Base-by-base conservation (phyloP, 2,329 filamentous ascomycete species). In the Hypoxylon sp. region DNA sequence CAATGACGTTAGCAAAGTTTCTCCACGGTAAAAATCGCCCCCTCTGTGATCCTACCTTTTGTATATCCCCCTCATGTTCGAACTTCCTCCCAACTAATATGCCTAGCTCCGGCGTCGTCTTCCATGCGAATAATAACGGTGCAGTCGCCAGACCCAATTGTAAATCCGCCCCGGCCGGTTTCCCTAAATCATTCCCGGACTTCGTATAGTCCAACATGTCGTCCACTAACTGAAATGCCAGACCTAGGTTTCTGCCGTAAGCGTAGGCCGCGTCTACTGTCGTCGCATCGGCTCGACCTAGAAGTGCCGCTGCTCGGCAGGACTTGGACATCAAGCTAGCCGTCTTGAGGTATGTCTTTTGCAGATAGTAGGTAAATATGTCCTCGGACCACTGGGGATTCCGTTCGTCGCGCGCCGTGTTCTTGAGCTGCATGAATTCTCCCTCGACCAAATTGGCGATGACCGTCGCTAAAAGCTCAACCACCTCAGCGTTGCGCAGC, bases 381-480 rank as follows among this genome's bases (percentile, higher is more conserved):
- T 97, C 91, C 70, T 97, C 91, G 1, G 89, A 95, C 85, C 90
- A 98, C 8, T 83, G 79, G 1, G 94, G 94, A 66, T 90, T 88
- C 64, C 84, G 82, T 80, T 98, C 94, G 73, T 97, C 94, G 64
- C 85, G 83, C 41, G 90, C 91, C 1, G 95, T 98, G 76, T 99
- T 99, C 79, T 97, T 96, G 68, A 99, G 81, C 80, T 99, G 95
- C 95, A 99, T 99, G 79, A 99, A 98, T 77, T 99, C 95, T 71
- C 95, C 95, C 78, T 99, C 95, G 17, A 99, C 93, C 21, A 99
- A 81, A 74, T 99, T 99, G 40, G 95, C 94, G 67, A 99, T 98
- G 37, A 98, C 95, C 0, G 94, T 98, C 3, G 95, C 92, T 24
- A 99, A 80, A 6, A 99, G 83, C 78, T 99, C 95, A 7, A 92